phyloP scores from a whole-genome alignment of 371 early-diverging fungal genomes.

The Saksenaea vasiformis region DNA sequence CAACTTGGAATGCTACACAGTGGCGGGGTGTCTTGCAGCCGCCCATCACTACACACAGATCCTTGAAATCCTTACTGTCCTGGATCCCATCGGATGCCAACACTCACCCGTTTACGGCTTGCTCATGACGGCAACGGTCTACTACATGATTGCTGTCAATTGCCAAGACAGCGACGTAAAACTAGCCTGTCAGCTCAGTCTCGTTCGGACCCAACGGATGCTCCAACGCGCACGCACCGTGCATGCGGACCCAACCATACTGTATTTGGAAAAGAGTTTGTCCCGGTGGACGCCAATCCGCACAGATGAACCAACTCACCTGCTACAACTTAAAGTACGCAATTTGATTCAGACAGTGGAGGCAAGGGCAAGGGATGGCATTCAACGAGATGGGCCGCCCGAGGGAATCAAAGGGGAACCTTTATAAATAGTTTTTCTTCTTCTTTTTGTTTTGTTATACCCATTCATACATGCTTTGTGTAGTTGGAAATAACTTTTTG shows the following conservation, averaged over 20 bases:
- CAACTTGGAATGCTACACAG: slow-evolving; percentile 24
- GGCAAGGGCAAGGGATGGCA: slow-evolving; percentile 7
- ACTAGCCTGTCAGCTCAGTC: slow-evolving; percentile 33
- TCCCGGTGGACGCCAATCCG: slow-evolving; percentile 11
- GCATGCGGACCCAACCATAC: slow-evolving; percentile 25
- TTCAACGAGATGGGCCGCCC: not conserved
- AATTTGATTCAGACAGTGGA: slow-evolving; percentile 4
- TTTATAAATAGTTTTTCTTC: not conserved
- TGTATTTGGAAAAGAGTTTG: slow-evolving; percentile 35
- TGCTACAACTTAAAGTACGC: slow-evolving; percentile 10
- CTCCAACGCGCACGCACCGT: slow-evolving; percentile 23
- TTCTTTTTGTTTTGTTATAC: slow-evolving; percentile 2
- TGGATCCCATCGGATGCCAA: slow-evolving; percentile 40
- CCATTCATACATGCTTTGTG: slow-evolving; percentile 3
- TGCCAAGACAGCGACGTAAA: slow-evolving; percentile 22
- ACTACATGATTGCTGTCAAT: slow-evolving; percentile 26
- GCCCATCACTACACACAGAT: slow-evolving; percentile 35
- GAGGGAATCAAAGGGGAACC: slow-evolving; percentile 1
- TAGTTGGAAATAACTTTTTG: slow-evolving; percentile 6
- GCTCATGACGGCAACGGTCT: slow-evolving; percentile 26
- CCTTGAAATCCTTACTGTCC: slow-evolving; percentile 27
- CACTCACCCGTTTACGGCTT: slow-evolving; percentile 40
- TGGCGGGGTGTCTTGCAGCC: slow-evolving; percentile 24
- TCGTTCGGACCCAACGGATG: slow-evolving; percentile 30
- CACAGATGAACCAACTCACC: slow-evolving; percentile 13